These are phyloP conservation scores for Fusarium proliferatum DNA, from an alignment of 2,329 filamentous ascomycete species.

Conservation along the genomic window DNA sequence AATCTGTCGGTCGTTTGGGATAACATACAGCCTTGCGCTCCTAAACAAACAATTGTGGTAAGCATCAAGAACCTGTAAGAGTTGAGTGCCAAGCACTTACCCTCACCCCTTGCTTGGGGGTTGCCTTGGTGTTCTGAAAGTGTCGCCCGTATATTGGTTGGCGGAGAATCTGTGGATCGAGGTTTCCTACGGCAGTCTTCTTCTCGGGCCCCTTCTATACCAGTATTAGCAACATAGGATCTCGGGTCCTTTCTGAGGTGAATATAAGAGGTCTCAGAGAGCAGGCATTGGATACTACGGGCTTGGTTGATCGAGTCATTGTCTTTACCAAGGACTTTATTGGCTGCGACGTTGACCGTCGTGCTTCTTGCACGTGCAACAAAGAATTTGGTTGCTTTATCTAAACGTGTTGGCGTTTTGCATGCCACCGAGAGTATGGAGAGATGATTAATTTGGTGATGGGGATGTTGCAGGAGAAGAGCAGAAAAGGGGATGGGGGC, in stretches of 20 bases:
- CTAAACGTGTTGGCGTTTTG: neutral
- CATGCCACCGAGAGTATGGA: neutral
- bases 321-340: neutral
- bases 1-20: neutral
- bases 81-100: neutral
- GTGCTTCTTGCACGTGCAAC: neutral
- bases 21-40: neutral
- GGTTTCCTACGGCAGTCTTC: accelerated
- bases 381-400: neutral
- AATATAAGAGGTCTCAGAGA: neutral
- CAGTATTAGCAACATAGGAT: neutral
- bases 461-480: neutral
- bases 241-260: neutral
- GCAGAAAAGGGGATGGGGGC: neutral
- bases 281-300: neutral
- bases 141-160: neutral
- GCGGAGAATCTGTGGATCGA: neutral
- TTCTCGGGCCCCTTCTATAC: accelerated
- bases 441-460: neutral
- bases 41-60: neutral
- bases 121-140: neutral
- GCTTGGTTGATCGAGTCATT: neutral
- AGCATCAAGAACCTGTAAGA: neutral
- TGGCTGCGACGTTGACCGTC: neutral
- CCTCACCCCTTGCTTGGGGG: neutral